These are phyloP conservation scores for Mycosphaerella sp. DNA, from an alignment of 2,329 filamentous ascomycete genomes.

Conservation along the genomic window DNA sequence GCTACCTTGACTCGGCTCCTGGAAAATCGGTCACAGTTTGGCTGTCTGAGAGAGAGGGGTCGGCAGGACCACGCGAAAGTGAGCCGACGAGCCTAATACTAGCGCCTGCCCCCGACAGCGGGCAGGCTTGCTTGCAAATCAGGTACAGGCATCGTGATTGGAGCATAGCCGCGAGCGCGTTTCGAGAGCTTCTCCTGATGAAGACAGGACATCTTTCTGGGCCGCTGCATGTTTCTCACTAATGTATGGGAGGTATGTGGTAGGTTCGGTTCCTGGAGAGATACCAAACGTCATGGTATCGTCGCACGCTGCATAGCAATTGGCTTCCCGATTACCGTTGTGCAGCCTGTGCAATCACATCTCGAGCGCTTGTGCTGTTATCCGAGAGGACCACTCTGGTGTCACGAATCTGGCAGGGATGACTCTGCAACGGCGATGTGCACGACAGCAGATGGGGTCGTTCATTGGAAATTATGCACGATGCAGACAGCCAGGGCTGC, in stretches of 20 bases:
- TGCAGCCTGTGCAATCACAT: not conserved
- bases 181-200: conserved; percentile 11
- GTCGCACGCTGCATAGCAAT: too few species aligned
- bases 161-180: conserved; percentile 11
- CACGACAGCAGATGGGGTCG: not conserved
- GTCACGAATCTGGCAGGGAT: not conserved
- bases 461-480: not conserved
- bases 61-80: conserved; percentile 7
- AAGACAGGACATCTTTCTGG: not conserved
- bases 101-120: conserved; percentile 1
- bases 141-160: conserved; percentile 9
- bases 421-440: not conserved
- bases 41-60: not conserved
- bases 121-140: conserved; percentile 1
- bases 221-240: too few species aligned
- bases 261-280: not conserved
- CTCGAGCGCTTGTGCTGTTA: not conserved
- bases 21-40: not conserved
- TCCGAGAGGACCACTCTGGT: not conserved
- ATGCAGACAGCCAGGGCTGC: not conserved
- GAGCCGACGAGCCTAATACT: conserved; percentile 15
- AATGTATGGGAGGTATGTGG: too few species aligned
- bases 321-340: too few species aligned
- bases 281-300: not conserved
- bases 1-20: conserved; percentile 9